A percentile compares a stretch with the other conserved stretches of the same genome.
Evolutionary conservation across 176 grass and related monocot genomes (phyloP).

Genomic region (Rhynchospora tenuis): DNA sequence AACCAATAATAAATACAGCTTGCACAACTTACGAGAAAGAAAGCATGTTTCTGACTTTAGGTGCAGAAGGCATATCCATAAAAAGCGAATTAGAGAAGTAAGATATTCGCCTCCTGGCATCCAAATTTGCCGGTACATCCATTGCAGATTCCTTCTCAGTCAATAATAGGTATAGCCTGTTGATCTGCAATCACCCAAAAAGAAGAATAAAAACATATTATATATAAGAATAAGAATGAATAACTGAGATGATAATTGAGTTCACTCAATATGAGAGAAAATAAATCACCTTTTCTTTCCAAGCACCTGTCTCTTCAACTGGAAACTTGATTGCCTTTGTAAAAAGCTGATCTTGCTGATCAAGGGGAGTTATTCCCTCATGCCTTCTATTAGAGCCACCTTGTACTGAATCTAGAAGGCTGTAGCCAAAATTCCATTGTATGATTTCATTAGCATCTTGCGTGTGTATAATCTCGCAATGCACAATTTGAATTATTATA

Average conservation of each 20-base stretch:
- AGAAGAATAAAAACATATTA: constrained; percentile 21
- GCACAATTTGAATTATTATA: background rate
- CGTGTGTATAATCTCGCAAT: background rate
- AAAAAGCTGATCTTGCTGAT: constrained; percentile 85
- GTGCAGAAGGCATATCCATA: constrained; percentile 97
- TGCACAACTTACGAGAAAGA: constrained; percentile 83
- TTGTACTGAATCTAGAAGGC: constrained; percentile 68
- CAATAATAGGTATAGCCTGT: constrained; percentile 83
- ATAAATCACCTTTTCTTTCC: constrained; percentile 84
- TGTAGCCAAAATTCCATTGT: constrained; percentile 24
- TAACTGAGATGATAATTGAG: constrained; percentile 3
- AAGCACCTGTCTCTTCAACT: constrained; percentile 64
- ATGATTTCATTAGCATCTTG: background rate
- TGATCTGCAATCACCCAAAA: constrained; percentile 48
- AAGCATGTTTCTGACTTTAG: constrained; percentile 95
- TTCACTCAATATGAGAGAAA: background rate
- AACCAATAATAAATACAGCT: constrained; percentile 16
- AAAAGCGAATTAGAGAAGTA: constrained; percentile 99
- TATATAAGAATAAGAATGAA: constrained; percentile 14
- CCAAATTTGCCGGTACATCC: constrained; percentile 95
- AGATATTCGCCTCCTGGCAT: constrained; percentile 91
- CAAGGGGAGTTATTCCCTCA: constrained; percentile 71
- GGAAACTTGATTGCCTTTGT: constrained; percentile 84
- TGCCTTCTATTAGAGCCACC: constrained; percentile 44
- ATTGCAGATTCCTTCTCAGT: constrained; percentile 97